Evolutionary conservation across 768 basidiomycete species (phyloP).

Genomic region (Plicaturopsis crispa): DNA sequence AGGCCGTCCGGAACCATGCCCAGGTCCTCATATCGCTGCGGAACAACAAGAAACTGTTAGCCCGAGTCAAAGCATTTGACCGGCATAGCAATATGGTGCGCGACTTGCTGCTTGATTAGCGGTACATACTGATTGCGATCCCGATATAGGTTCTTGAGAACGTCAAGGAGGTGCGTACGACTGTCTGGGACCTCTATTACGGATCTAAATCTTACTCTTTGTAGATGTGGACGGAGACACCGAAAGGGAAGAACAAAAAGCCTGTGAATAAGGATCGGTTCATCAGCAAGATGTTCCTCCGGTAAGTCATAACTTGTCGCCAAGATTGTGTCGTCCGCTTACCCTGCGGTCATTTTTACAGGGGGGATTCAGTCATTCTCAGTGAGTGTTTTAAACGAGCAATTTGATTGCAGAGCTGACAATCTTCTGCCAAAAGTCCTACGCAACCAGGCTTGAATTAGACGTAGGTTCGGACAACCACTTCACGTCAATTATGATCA

Average conservation of each 20-base stretch:
- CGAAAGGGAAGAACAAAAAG: conserved; percentile 98
- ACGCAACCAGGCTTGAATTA: conserved; percentile 68
- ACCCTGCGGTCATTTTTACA: conserved; percentile 23
- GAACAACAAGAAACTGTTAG: conserved; percentile 97
- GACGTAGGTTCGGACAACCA: too few species aligned
- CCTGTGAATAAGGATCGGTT: conserved; percentile 99
- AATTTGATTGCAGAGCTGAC: conserved; percentile 25
- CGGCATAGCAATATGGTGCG: conserved; percentile 97
- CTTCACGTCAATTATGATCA: background rate
- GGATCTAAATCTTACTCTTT: conserved; percentile 1
- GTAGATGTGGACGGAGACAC: conserved; percentile 99
- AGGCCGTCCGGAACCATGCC: conserved; percentile 94
- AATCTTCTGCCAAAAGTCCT: conserved; percentile 42
- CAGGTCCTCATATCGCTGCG: conserved; percentile 95
- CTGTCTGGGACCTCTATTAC: conserved; percentile 1
- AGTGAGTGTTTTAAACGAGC: conserved; percentile 47
- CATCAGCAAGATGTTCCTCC: conserved; percentile 98
- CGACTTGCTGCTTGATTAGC: conserved; percentile 8
- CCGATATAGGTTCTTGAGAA: conserved; percentile 81
- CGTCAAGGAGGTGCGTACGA: conserved; percentile 75
- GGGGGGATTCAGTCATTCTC: conserved; percentile 96
- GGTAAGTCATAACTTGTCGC: conserved; percentile 58
- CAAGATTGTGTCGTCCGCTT: too few species aligned
- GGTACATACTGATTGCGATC: conserved; percentile 1
- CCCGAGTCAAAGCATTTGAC: conserved; percentile 97